A percentile compares a stretch with the other conserved stretches of the same genome.
phyloP scores from a whole-genome alignment of 345 rosid species.

The Psidium guajava region DNA sequence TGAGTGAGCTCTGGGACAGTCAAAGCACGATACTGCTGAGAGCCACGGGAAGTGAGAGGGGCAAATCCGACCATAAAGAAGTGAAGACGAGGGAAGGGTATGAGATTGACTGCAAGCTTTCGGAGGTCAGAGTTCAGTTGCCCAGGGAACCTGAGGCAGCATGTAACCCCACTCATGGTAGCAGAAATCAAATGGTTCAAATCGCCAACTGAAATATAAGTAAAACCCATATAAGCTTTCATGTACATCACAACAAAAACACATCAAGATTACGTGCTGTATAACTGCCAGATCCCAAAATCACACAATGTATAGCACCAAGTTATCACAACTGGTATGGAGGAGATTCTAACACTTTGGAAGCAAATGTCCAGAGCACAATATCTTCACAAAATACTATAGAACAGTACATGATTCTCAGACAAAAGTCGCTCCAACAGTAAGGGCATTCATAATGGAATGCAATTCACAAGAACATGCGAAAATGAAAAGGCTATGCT shows the following conservation, averaged over 20 bases:
- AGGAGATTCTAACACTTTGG: no score
- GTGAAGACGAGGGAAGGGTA: conserved; percentile 23
- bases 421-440: background rate
- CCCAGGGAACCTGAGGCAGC: conserved; percentile 28
- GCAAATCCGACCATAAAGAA: conserved; percentile 24
- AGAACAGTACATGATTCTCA: background rate
- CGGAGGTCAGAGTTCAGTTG: conserved; percentile 25
- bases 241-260: background rate
- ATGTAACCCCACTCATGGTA: conserved; percentile 27
- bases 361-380: background rate
- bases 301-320: background rate
- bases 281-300: background rate
- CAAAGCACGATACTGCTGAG: conserved; percentile 16
- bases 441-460: background rate
- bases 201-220: conserved; percentile 13
- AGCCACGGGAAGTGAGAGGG: conserved; percentile 17
- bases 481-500: no score
- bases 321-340: background rate
- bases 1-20: conserved; percentile 18
- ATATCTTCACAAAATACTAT: background rate
- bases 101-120: conserved; percentile 21
- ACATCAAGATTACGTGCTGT: background rate
- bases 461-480: no score
- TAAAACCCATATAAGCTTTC: background rate
- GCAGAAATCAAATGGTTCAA: conserved; percentile 25